Evolutionary conservation across 2,329 filamentous ascomycete genomes (phyloP).

Genomic region (Xylariaceae sp.): DNA sequence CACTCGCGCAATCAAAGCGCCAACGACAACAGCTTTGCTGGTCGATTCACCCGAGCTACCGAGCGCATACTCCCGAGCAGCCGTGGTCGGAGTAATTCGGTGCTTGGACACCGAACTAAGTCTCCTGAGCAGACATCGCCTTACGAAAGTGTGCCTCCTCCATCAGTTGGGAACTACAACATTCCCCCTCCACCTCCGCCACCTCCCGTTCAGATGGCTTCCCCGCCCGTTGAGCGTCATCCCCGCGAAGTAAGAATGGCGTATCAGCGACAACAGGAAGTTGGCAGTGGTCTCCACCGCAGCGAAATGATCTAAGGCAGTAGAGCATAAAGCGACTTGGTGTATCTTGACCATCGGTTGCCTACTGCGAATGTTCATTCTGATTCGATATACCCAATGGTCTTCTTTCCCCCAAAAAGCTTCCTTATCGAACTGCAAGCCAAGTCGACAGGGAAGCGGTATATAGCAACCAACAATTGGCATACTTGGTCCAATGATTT

Average conservation of each 20-base stretch:
- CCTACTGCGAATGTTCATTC: neutral
- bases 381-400: neutral
- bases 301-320: conserved; percentile 50
- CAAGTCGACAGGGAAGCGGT: neutral
- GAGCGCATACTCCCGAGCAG: conserved; percentile 57
- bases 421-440: neutral
- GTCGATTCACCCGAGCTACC: conserved; percentile 52
- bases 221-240: conserved; percentile 29
- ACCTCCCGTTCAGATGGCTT: conserved; percentile 18
- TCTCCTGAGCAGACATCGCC: conserved; percentile 36
- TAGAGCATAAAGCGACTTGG: neutral
- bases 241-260: conserved; percentile 36
- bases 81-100: conserved; percentile 46
- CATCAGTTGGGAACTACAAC: conserved; percentile 28
- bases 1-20: conserved; percentile 55
- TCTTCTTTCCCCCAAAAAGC: neutral
- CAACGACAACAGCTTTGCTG: conserved; percentile 47
- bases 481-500: neutral
- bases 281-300: conserved; percentile 47
- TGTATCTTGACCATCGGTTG: conserved; percentile 18
- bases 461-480: neutral
- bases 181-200: conserved; percentile 24
- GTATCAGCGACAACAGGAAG: conserved; percentile 34
- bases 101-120: conserved; percentile 33
- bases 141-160: conserved; percentile 36